A percentile compares a stretch with the other conserved stretches of the same genome.
These are phyloP conservation scores for Plasmopara viticola DNA, from an alignment of 352 stramenopile genomes.

Conservation along the genomic window DNA sequence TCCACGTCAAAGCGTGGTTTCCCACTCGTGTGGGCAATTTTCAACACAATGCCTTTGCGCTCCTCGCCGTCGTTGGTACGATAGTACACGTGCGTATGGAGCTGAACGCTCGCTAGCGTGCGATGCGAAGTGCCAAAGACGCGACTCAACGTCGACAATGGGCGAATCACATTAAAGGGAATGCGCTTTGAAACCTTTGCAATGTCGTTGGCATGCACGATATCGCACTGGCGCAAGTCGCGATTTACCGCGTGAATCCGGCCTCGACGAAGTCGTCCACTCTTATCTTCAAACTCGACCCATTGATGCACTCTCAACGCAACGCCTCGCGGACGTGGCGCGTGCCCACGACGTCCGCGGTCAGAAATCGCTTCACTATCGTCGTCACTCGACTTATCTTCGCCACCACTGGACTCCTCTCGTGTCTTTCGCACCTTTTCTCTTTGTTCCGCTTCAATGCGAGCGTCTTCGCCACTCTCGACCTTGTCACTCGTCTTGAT, in stretches of 20 bases:
- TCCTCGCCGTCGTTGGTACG: slow-evolving; percentile 39
- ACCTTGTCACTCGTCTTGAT: too few species aligned
- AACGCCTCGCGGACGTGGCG: slow-evolving; percentile 4
- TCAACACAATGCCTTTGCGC: slow-evolving; percentile 49
- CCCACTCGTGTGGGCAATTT: slow-evolving; percentile 31
- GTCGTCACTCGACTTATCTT: slow-evolving; percentile 31
- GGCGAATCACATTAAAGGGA: slow-evolving; percentile 22
- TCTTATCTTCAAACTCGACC: slow-evolving; percentile 49
- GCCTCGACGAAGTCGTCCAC: slow-evolving; percentile 35
- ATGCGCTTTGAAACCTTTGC: slow-evolving; percentile 47
- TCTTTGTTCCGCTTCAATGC: slow-evolving; percentile 11
- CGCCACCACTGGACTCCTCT: slow-evolving; percentile 23
- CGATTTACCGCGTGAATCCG: slow-evolving; percentile 38
- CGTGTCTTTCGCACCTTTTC: slow-evolving; percentile 21
- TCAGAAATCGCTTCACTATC: slow-evolving; percentile 15
- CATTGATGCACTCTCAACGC: slow-evolving; percentile 39
- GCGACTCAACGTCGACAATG: slow-evolving; percentile 27
- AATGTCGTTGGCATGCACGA: slow-evolving; percentile 53
- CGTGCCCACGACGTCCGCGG: slow-evolving; percentile 1
- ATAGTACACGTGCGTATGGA: slow-evolving; percentile 55
- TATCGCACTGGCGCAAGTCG: slow-evolving; percentile 41
- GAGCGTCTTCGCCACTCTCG: too few species aligned
- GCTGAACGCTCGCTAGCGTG: slow-evolving; percentile 18
- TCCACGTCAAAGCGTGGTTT: slow-evolving; percentile 45
- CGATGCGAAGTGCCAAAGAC: slow-evolving; percentile 27